Base-by-base conservation (phyloP, 1,284 basidiomycete genomes). In the Trametes hirsuta region DNA sequence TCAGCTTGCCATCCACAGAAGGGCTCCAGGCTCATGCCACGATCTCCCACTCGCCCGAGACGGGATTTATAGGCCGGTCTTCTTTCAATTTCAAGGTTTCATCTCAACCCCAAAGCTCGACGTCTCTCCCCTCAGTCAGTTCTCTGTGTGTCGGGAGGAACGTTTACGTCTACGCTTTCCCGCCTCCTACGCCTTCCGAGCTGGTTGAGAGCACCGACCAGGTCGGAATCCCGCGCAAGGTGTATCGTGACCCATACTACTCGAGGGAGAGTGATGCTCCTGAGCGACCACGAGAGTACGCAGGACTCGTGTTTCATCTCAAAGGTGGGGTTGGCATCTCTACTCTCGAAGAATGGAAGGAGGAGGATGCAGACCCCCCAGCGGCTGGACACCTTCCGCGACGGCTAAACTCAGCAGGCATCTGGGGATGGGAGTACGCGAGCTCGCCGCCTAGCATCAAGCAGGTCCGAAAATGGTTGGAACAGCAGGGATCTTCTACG, bases 161-260 rank as follows among this genome's bases (percentile, higher is more conserved):
- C 35, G 40, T 47, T 6, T 70, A 66, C 48, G 47, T 76, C 25
- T 95, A 89, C 66, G 70, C 75, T 2, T 58, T 68, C 3, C 64
- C 74, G 5, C 87, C 93, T 0, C 94, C 94, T 1, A 75, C 82
- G 2, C 55, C 72, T 2, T 68, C 73, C 0, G 77, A 86, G 10
- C 79, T 97, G 0, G 59, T 85, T 11, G 70, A 70, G 3, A 84
- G 79, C 24, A 73, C 92, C 42, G 83, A 85, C 44, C 68, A 72
- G 1, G 76, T 81, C 62, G 81, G 80, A 8, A 72, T 93, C 11
- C 84, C 86, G 2, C 76, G 74, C 37, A 87, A 87, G 64, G 73
- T 92, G 22, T 96, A 97, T 72, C 83, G 80, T 21, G 79, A 84
- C 21, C 93, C 96, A 0, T 90, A 84, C 72, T 98, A 94, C 72